These are phyloP conservation scores for Suillus ampliporus DNA, from an alignment of 768 basidiomycete genomes.

Conservation along the genomic window DNA sequence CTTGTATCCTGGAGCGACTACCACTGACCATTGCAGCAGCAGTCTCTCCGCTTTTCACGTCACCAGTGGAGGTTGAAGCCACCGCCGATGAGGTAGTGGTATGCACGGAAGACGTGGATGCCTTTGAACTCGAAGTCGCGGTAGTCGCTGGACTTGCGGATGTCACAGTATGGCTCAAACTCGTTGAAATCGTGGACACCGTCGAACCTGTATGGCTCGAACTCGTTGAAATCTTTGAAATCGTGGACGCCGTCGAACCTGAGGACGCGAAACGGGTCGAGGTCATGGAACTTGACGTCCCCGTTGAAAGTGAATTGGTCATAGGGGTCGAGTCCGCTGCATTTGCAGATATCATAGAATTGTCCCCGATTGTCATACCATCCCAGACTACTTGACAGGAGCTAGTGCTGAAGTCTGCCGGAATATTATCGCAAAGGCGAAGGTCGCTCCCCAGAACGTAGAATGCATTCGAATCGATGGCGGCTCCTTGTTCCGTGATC, in stretches of 20 bases:
- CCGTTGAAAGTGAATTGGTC: slow-evolving; percentile 4
- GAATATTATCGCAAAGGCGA: slow-evolving; percentile 62
- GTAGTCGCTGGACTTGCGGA: not conserved
- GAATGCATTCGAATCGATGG: slow-evolving; percentile 44
- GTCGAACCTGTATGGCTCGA: not conserved
- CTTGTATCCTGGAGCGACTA: not conserved
- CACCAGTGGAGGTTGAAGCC: not conserved
- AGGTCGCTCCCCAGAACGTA: slow-evolving; percentile 58
- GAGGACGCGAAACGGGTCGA: not conserved
- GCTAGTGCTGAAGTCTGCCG: slow-evolving; percentile 36
- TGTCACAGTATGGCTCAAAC: not conserved
- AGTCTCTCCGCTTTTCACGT: not conserved
- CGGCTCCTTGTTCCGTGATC: slow-evolving; percentile 56
- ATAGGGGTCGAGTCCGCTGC: not conserved
- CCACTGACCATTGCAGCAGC: not conserved
- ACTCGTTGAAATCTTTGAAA: not conserved
- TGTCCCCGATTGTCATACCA: slow-evolving; percentile 32
- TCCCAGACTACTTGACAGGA: slow-evolving; percentile 65
- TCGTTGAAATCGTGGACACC: not conserved
- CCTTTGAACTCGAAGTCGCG: not conserved
- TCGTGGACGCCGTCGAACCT: not conserved
- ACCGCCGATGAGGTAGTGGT: slow-evolving; percentile 5
- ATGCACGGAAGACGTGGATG: not conserved
- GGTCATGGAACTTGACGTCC: not conserved
- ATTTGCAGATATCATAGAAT: slow-evolving; percentile 3